A percentile compares a stretch with the other conserved stretches of the same genome.
Conservation (phyloP, 768 basidiomycete species). For the Phylloporus scabripes region DNA sequence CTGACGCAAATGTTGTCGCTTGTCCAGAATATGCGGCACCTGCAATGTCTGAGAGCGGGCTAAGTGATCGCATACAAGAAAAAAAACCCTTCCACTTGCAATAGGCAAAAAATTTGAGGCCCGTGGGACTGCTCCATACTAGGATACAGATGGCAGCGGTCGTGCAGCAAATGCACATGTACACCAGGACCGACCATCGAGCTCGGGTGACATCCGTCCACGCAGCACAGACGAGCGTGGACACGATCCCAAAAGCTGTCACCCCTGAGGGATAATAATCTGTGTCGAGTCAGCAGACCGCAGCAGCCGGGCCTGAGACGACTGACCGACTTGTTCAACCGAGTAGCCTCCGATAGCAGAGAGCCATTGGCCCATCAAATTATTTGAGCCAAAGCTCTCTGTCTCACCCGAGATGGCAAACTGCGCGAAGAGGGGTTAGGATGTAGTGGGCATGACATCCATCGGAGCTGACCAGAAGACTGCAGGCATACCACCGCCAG, state of each 20-base stretch:
- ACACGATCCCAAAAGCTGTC: constrained; percentile 59
- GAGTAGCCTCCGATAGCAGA: constrained; percentile 57
- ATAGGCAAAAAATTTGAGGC: constrained; percentile 72
- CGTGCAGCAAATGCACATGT: constrained; percentile 54
- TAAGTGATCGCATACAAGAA: background rate
- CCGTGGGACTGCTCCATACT: constrained; percentile 53
- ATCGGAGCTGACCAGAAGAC: constrained; percentile 44
- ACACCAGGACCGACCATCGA: constrained; percentile 62
- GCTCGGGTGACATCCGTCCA: constrained; percentile 56
- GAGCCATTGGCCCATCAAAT: constrained; percentile 70
- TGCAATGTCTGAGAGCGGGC: constrained; percentile 38
- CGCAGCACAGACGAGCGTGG: constrained; percentile 55
- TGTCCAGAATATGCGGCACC: constrained; percentile 72
- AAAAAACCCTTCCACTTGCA: constrained; percentile 36
- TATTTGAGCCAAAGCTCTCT: constrained; percentile 65
- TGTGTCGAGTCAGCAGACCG: constrained; percentile 15
- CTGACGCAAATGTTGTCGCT: constrained; percentile 68
- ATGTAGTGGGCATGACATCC: background rate
- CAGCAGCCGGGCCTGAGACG: background rate
- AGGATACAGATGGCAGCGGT: constrained; percentile 53
- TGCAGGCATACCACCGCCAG: constrained; percentile 69
- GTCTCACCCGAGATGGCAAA: constrained; percentile 64
- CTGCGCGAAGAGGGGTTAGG: constrained; percentile 26
- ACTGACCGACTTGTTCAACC: constrained; percentile 54
- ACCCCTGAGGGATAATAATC: constrained; percentile 60